These are phyloP conservation scores for Metschnikowia aberdeeniae DNA, from an alignment of 805 yeast genomes.

Conservation along the genomic window DNA sequence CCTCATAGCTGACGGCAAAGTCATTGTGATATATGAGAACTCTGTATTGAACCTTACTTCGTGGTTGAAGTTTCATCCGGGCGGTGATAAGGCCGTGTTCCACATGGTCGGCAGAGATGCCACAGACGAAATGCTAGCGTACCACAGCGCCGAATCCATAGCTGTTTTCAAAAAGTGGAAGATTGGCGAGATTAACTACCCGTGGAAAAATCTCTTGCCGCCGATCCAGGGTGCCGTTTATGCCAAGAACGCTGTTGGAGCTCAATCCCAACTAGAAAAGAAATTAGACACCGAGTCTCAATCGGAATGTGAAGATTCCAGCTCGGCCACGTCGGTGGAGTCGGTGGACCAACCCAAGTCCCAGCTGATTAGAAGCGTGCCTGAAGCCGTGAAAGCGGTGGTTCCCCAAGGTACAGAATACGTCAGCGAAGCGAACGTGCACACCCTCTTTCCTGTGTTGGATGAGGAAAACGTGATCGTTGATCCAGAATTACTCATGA, in stretches of 20 bases:
- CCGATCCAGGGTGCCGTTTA: slow-evolving; percentile 80
- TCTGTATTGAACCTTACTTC: slow-evolving; percentile 59
- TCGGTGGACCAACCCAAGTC: slow-evolving; percentile 10
- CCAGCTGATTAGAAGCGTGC: slow-evolving; percentile 35
- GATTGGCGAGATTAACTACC: slow-evolving; percentile 59
- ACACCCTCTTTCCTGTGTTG: slow-evolving; percentile 32
- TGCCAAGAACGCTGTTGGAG: not conserved
- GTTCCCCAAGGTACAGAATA: slow-evolving; percentile 45
- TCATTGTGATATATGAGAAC: slow-evolving; percentile 62
- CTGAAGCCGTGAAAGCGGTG: slow-evolving; percentile 43
- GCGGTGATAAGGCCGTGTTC: slow-evolving; percentile 78
- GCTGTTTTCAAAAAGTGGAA: slow-evolving; percentile 50
- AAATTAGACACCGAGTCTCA: slow-evolving; percentile 10
- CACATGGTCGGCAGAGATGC: slow-evolving; percentile 91
- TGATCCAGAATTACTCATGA: slow-evolving; percentile 53
- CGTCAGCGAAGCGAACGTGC: slow-evolving; percentile 34
- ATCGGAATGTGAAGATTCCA: slow-evolving; percentile 6
- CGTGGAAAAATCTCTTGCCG: slow-evolving; percentile 75
- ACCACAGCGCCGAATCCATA: slow-evolving; percentile 62
- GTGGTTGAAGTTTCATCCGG: slow-evolving; percentile 80
- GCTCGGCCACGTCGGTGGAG: slow-evolving; percentile 12
- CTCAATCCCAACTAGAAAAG: slow-evolving; percentile 1
- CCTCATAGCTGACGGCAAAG: slow-evolving; percentile 62
- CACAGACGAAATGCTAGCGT: slow-evolving; percentile 85
- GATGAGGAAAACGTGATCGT: slow-evolving; percentile 27